These are phyloP conservation scores for Alternaria infectoria DNA, from an alignment of 2,329 filamentous ascomycete genomes.

Conservation along the genomic window DNA sequence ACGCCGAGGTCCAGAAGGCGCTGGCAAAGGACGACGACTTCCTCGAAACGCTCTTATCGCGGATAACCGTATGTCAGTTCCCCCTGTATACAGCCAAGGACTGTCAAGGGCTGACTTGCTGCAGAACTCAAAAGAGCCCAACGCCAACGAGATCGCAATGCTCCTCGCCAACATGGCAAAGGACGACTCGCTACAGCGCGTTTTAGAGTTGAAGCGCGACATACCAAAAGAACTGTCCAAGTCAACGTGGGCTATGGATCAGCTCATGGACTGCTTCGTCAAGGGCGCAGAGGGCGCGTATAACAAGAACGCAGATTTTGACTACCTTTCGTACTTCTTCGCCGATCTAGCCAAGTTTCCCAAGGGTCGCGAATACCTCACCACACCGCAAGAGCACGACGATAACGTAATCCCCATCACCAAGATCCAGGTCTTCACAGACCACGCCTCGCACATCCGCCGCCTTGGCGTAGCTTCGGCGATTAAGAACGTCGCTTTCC, in stretches of 20 bases:
- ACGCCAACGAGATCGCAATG: slow-evolving; percentile 87
- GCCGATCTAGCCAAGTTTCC: slow-evolving; percentile 85
- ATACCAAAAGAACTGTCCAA: slow-evolving; percentile 73
- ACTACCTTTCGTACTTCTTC: slow-evolving; percentile 94
- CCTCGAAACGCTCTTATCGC: slow-evolving; percentile 72
- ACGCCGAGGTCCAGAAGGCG: slow-evolving; percentile 74
- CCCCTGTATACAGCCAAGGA: not conserved
- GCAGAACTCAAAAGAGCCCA: slow-evolving; percentile 74
- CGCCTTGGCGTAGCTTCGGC: slow-evolving; percentile 94
- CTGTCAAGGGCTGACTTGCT: slow-evolving; percentile 10
- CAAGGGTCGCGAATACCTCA: slow-evolving; percentile 76
- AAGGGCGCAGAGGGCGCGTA: slow-evolving; percentile 83
- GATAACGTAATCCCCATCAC: slow-evolving; percentile 79
- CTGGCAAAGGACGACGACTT: slow-evolving; percentile 83
- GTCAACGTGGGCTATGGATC: slow-evolving; percentile 79
- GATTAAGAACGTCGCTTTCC: slow-evolving; percentile 93
- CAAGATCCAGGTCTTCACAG: slow-evolving; percentile 93
- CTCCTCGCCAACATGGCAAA: slow-evolving; percentile 91
- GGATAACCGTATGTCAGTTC: slow-evolving; percentile 74
- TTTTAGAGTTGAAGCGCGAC: slow-evolving; percentile 72
- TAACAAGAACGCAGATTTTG: slow-evolving; percentile 85
- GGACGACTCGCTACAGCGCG: slow-evolving; percentile 71
- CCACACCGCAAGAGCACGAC: slow-evolving; percentile 77
- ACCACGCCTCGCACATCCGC: slow-evolving; percentile 81
- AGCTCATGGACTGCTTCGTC: slow-evolving; percentile 94